Percentiles rank a stretch among this genome's conserved stretches.
These are phyloP conservation scores for Myriosclerotinia duriaeana DNA, from an alignment of 2,329 filamentous ascomycete genomes.

Conservation along the genomic window DNA sequence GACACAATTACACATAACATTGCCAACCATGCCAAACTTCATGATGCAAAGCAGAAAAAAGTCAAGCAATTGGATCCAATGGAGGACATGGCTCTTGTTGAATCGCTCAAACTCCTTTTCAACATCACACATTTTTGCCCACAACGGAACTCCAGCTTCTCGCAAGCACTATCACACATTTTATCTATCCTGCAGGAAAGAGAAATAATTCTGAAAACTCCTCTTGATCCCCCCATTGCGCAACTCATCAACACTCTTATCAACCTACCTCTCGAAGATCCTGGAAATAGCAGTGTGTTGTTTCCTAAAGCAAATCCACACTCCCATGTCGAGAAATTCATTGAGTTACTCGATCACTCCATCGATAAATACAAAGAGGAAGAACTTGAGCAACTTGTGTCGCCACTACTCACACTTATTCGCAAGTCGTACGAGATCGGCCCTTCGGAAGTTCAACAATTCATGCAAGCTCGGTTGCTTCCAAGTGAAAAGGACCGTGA, in stretches of 20 bases:
- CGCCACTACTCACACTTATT: constrained; percentile 73
- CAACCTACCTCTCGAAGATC: constrained; percentile 68
- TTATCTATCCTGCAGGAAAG: constrained; percentile 65
- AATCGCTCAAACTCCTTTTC: constrained; percentile 85
- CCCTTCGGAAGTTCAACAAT: constrained; percentile 58
- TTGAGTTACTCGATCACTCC: constrained; percentile 68
- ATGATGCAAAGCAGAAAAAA: constrained; percentile 41
- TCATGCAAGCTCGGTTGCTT: constrained; percentile 67
- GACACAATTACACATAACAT: constrained; percentile 70
- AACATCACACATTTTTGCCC: constrained; percentile 78
- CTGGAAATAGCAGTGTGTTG: constrained; percentile 49
- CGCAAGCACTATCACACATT: constrained; percentile 66
- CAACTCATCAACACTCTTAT: constrained; percentile 77
- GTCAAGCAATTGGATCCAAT: constrained; percentile 52
- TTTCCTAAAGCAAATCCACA: constrained; percentile 65
- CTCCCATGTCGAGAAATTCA: constrained; percentile 61
- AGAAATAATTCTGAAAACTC: constrained; percentile 58
- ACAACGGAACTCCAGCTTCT: constrained; percentile 61
- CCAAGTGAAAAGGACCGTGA: constrained; percentile 76
- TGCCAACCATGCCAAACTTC: constrained; percentile 63
- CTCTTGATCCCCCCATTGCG: constrained; percentile 70
- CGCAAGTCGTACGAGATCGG: constrained; percentile 70
- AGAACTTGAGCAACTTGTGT: constrained; percentile 70
- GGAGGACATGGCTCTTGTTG: constrained; percentile 75
- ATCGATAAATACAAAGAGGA: constrained; percentile 61